Evolutionary conservation across 2,329 filamentous ascomycete genomes (phyloP).

Genomic region (Sporothrix pallida): DNA sequence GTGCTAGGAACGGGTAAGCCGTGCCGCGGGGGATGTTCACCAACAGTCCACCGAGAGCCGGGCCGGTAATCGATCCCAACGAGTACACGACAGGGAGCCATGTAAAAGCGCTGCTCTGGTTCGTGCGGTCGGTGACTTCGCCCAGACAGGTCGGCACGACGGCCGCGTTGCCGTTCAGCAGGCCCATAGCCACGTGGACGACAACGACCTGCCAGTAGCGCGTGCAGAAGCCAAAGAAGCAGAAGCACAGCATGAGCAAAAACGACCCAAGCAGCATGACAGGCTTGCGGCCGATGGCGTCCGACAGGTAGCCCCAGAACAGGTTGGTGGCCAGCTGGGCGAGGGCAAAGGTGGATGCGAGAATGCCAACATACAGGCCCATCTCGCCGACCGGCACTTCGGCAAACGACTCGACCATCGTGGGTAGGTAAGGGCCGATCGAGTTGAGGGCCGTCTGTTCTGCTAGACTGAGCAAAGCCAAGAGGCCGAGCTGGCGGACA

Average conservation of each 20-base stretch:
- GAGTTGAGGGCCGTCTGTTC: constrained; percentile 98
- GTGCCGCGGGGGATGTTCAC: constrained; percentile 66
- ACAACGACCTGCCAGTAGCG: constrained; percentile 82
- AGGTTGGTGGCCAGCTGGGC: constrained; percentile 94
- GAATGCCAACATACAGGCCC: constrained; percentile 86
- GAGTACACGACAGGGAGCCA: constrained; percentile 97
- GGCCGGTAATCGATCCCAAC: constrained; percentile 89
- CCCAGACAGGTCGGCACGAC: constrained; percentile 92
- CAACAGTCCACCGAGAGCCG: constrained; percentile 84
- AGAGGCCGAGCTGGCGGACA: constrained; percentile 77
- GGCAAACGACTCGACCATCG: constrained; percentile 87
- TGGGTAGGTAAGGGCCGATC: constrained; percentile 90
- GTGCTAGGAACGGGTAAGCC: constrained; percentile 80
- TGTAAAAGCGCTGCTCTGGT: constrained; percentile 91
- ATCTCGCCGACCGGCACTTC: constrained; percentile 73
- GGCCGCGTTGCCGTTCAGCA: constrained; percentile 93
- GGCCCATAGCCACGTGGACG: constrained; percentile 87
- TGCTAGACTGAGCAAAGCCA: constrained; percentile 83
- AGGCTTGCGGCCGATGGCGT: constrained; percentile 79
- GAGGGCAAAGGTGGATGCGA: constrained; percentile 89
- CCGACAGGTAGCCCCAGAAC: constrained; percentile 84
- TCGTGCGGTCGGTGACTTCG: constrained; percentile 92
- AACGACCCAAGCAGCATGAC: constrained; percentile 84
- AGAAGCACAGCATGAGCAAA: constrained; percentile 80
- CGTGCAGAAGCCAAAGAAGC: constrained; percentile 84